These are phyloP conservation scores for Tubosaeta sp. DNA, from an alignment of 768 basidiomycete genomes.

Conservation along the genomic window DNA sequence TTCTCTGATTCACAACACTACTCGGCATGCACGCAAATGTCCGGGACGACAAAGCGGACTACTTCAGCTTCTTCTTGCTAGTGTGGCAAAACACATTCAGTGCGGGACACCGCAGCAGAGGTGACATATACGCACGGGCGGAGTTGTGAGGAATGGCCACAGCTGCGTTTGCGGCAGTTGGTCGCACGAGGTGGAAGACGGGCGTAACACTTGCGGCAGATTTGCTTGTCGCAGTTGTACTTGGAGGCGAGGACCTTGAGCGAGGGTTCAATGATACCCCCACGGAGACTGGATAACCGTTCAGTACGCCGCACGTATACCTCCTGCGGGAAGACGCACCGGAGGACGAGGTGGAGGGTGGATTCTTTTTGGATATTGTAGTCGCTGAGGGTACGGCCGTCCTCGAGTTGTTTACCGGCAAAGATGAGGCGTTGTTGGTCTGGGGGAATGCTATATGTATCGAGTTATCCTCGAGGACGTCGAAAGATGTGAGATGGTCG, in stretches of 20 bases:
- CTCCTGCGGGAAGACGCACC: conserved; percentile 45
- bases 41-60: conserved; percentile 31
- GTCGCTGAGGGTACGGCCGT: conserved; percentile 92
- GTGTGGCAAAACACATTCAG: neutral
- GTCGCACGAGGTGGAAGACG: conserved; percentile 98
- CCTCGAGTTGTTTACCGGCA: conserved; percentile 98
- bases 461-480: neutral
- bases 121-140: conserved; percentile 64
- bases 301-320: neutral
- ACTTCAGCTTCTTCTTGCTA: conserved; percentile 97
- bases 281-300: conserved; percentile 10
- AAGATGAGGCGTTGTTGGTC: conserved; percentile 36
- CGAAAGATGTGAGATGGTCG: neutral
- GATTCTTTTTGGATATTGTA: conserved; percentile 99
- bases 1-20: neutral
- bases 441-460: conserved; percentile 21
- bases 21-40: neutral
- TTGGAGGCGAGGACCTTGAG: conserved; percentile 95
- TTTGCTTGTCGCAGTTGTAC: conserved; percentile 99
- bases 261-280: conserved; percentile 99
- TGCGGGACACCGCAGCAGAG: conserved; percentile 2
- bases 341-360: conserved; percentile 95
- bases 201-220: conserved; percentile 99
- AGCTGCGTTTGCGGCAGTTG: conserved; percentile 96
- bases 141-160: conserved; percentile 88